Evolutionary conservation across 495 filamentous ascomycete genomes (phyloP).

Genomic region (Trichoderma parareesei): DNA sequence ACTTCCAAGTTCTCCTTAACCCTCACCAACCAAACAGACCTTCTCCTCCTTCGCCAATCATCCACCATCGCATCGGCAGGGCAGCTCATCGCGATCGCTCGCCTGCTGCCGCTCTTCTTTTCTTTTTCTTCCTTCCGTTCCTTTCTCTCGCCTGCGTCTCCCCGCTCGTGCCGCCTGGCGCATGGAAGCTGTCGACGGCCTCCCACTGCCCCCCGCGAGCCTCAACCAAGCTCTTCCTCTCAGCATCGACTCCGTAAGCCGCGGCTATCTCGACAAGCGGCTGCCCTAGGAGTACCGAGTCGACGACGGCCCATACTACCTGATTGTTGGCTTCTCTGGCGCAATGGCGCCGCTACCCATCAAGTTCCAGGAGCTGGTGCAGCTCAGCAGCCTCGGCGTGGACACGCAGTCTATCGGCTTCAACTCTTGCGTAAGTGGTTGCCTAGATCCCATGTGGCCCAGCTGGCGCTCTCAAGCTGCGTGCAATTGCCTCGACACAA

Average conservation of each 20-base stretch:
- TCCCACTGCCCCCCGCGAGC: not conserved
- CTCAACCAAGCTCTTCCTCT: constrained; percentile 9
- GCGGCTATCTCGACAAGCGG: constrained; percentile 4
- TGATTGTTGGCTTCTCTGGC: constrained; percentile 11
- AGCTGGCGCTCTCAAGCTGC: too few relatives aligned
- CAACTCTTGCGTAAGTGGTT: constrained; percentile 79
- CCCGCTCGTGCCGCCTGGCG: constrained; percentile 11
- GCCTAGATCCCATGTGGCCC: too few relatives aligned
- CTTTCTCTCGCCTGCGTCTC: not conserved
- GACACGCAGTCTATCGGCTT: constrained; percentile 87
- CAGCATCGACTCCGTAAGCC: not conserved
- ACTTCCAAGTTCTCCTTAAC: constrained; percentile 4
- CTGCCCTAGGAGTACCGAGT: constrained; percentile 11
- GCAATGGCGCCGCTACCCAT: constrained; percentile 62
- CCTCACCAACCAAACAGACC: not conserved
- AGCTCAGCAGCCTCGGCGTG: constrained; percentile 74
- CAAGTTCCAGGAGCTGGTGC: constrained; percentile 88
- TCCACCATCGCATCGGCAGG: not conserved
- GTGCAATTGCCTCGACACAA: too few relatives aligned
- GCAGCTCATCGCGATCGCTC: constrained; percentile 1
- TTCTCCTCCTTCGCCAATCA: constrained; percentile 8
- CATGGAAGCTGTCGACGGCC: constrained; percentile 12
- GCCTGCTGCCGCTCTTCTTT: constrained; percentile 1
- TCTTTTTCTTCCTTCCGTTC: constrained; percentile 2
- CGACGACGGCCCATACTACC: constrained; percentile 9